Conservation (phyloP, 2,329 filamentous ascomycete genomes). For the Macrophomina phaseolina region DNA sequence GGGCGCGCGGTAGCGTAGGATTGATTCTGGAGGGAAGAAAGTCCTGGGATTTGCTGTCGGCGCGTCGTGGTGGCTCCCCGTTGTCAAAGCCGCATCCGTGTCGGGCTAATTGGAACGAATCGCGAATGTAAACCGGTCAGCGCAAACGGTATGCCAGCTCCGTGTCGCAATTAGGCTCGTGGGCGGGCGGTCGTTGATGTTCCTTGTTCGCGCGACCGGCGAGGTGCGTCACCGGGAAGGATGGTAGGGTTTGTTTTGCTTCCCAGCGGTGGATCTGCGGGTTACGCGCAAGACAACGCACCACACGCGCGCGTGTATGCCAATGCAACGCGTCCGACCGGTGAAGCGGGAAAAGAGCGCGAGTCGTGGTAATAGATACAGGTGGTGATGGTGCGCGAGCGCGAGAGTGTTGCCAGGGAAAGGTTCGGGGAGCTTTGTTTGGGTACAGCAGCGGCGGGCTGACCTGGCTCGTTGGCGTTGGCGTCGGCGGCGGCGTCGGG, state of each 20-base stretch:
- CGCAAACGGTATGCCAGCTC: neutral
- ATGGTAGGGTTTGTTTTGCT: neutral
- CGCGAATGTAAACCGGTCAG: neutral
- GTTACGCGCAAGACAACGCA: neutral
- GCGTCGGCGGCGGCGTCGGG: neutral
- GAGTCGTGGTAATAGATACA: too few relatives aligned
- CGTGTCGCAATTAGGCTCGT: too few relatives aligned
- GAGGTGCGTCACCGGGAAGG: neutral
- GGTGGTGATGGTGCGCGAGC: neutral
- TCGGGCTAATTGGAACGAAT: neutral
- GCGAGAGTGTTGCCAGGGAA: neutral
- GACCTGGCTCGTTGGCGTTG: conserved; percentile 3
- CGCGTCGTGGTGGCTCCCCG: neutral
- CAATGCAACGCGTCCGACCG: neutral
- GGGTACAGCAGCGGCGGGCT: neutral
- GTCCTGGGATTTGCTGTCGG: neutral
- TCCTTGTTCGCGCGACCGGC: neutral
- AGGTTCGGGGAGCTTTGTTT: neutral
- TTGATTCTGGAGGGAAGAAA: neutral
- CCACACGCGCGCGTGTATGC: neutral
- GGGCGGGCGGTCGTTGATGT: too few relatives aligned
- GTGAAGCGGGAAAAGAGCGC: neutral
- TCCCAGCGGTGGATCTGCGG: neutral
- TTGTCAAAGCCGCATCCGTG: neutral
- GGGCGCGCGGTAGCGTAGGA: neutral